Base-by-base conservation (phyloP, 2,329 filamentous ascomycete genomes). In the Dryadomyces quercus-mongolicae region DNA sequence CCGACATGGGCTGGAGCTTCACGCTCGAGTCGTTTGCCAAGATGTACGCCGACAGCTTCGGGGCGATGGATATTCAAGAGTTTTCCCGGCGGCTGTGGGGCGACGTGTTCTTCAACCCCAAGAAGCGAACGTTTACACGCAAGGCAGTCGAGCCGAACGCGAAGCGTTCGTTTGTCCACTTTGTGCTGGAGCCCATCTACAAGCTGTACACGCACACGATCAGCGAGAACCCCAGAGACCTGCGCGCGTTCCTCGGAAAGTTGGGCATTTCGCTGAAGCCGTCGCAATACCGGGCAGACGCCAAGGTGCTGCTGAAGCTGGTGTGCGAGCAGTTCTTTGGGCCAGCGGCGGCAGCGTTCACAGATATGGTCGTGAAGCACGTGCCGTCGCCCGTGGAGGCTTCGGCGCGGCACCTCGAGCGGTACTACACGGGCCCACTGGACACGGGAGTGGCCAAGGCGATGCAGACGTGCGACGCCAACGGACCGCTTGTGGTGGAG, bases 271-370 rank as follows among this genome's bases (percentile, higher is more conserved):
- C 76, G 20, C 72, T 98, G 58, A 98, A 97, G 71, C 92, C 93
- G 3, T 91, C 89, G 8, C 90, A 97, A 66, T 88, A 94, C 67
- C 93, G 86, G 68, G 81, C 84, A 2, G 92, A 98, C 66, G 91
- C 93, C 5, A 93, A 88, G 62, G 85, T 91, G 42, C 77, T 98
- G 16, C 76, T 98, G 55, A 91, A 88, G 64, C 73, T 94, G 52
- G 91, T 95, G 6, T 97, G 92, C 67, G 86, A 89, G 65, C 89
- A 95, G 65, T 98, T 97, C 71, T 98, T 98, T 63, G 93, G 93
- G 0, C 82, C 87, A 9, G 87, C 90, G 1, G 83, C 80, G 18
- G 91, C 90, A 0, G 91, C 90, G 0, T 95, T 98, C 62, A 91
- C 97, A 43, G 93, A 98, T 66, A 97, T 98, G 93, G 73, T 97